Percentiles rank a stretch among this genome's conserved stretches.
Conservation (phyloP, 495 filamentous ascomycete genomes). For the Cercophora newfieldiana region DNA sequence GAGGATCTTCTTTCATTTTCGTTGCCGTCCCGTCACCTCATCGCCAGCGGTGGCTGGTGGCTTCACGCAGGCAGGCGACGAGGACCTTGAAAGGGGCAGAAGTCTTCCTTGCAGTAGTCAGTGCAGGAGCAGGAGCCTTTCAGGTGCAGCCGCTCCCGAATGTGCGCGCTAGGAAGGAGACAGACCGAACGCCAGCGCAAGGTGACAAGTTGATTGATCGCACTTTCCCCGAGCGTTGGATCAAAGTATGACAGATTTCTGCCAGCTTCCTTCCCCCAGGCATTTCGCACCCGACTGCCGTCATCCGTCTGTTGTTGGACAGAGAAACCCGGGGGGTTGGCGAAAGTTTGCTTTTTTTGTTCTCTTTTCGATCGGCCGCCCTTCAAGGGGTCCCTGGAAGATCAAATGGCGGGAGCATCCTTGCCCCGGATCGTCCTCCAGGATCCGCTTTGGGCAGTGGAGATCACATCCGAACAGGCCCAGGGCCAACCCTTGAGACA, state of each 20-base stretch:
- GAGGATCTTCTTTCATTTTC: too few relatives aligned
- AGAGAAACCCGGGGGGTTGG: neutral
- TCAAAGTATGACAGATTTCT: neutral
- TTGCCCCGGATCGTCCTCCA: constrained; percentile 7
- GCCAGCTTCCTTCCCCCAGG: neutral
- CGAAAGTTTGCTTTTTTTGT: neutral
- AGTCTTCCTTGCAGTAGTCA: neutral
- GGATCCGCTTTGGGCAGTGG: constrained; percentile 1
- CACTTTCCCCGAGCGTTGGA: neutral
- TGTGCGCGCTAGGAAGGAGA: neutral
- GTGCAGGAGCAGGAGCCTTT: neutral
- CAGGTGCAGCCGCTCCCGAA: neutral
- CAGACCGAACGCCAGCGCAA: neutral
- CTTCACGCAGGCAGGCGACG: neutral
- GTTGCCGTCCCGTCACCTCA: neutral
- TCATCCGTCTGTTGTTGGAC: neutral
- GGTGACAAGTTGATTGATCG: neutral
- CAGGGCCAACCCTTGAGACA: neutral
- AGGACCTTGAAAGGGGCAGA: neutral
- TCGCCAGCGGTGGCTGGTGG: neutral
- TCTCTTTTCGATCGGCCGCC: neutral
- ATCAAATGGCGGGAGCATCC: neutral
- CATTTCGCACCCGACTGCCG: neutral
- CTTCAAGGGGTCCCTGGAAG: neutral
- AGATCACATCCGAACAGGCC: neutral